Evolutionary conservation across 2,329 filamentous ascomycete species (phyloP), one percentile per base, ranked within the genome.

Genomic region (Daldinia sp.): DNA sequence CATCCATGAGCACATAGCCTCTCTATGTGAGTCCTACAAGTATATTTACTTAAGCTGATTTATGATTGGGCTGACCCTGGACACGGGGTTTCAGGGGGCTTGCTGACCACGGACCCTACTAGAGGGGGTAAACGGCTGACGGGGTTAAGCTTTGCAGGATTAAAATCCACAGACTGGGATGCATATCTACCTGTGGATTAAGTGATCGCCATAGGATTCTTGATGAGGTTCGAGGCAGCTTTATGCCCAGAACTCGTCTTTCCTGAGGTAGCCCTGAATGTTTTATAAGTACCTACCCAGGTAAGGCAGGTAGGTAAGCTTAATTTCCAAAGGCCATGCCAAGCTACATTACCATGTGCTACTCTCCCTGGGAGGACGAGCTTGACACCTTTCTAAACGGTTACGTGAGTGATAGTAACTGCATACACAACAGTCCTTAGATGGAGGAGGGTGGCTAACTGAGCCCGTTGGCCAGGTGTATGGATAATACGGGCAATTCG

Each of bases 11-110:
- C 63, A 68, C 62, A 53, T 65, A 64, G 46, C 61, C 59, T 62
- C 60, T 51, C 55, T 63, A 61, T 50, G 51, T 10, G 26, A 68
- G 59, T 62, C 63, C 64, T 70, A 66, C 10, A 23, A 20, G 41
- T 56, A 35, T 64, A 55, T 54, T 39, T 55, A 37, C 58, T 37
- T 26, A 28, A 18, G 44, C 28, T 33, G n/a, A 23, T 23, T 20
- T 56, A 37, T 33, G 65, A 66, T 64, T 65, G 62, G 65, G 39
- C 46, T 58, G 53, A 39, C 6, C 20, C 30, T 60, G 13, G 23
- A 18, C 58, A 64, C 65, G 60, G 63, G 58, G 69, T 67, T 69
- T 63, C 64, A 66, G 67, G 67, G 67, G 69, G 64, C 35, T 64
- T 68, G 67, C 61, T 63, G 69, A 70, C 62, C 55, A 60, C 60